Base-by-base conservation (phyloP, 176 grass and related monocot genomes). In the Triticum monococcum region DNA sequence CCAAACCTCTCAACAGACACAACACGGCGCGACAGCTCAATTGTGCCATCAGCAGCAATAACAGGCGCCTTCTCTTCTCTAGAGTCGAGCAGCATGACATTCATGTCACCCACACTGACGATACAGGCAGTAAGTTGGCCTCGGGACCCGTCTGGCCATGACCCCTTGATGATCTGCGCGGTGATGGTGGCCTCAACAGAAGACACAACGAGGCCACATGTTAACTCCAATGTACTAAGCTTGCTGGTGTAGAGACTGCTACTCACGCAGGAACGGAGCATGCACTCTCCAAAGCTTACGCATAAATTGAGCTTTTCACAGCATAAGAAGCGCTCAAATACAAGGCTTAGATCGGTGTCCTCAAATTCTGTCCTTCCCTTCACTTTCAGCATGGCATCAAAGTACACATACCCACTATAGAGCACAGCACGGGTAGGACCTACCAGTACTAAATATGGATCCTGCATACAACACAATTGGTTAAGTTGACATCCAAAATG, bases 341-440 rank as follows among this genome's bases (percentile, higher is more conserved):
- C 5, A 67, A 65, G 43, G 62, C 79, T 81, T 30, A 81, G 28
- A 81, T 67, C 40, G 3, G 28, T 45, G 10, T 81, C 79, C 17
- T 81, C 63, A 32, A 36, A 80, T 65, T 80, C 23, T 0, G 16
- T 10, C 45, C 13, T 30, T 5, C 63, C 63, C 79, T 68, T 81
- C 63, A 68, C 79, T 33, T 81, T 81, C 63, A 81, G 63, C 5
- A 32, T 26, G 22, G 16, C 63, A 25, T 81, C 79, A 11, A 81
- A 30, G 18, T 67, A 80, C 24, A 66, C 37, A 43, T 41, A 40
- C 35, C 38, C 20, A 11, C 5, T 10, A 20, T 31, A 64, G 24
- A 81, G 9, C 28, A 81, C 4, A 32, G 38, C 79, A 81, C 63
- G 79, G 26, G 9, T 50, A 68, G 63, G 79, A 68, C 79, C 79